Conservation (phyloP, 2,329 filamentous ascomycete species). For the Cladosporium sp. region DNA sequence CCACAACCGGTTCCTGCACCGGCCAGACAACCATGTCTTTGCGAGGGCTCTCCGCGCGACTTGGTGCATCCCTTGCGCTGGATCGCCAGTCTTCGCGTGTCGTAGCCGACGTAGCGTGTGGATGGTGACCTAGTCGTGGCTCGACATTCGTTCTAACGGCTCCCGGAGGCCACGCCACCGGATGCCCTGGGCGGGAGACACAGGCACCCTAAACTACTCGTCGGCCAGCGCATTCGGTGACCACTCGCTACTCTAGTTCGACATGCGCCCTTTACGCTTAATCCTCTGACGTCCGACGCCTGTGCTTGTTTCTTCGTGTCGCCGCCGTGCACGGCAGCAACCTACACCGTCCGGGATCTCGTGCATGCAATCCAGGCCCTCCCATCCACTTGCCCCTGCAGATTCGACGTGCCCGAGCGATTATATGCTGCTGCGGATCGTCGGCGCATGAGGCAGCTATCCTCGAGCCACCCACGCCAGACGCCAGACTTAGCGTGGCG, state of each 20-base stretch:
- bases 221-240: conserved; percentile 3
- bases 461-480: conserved; percentile 8
- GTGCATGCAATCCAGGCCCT: conserved; percentile 9
- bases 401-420: conserved; percentile 1
- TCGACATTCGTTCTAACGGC: conserved; percentile 16
- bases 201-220: conserved; percentile 1
- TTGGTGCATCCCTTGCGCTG: conserved; percentile 9
- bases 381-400: conserved; percentile 14
- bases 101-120: conserved; percentile 11
- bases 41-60: not conserved
- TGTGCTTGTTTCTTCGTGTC: conserved; percentile 7
- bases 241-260: conserved; percentile 4
- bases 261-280: not conserved
- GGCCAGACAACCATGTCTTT: conserved; percentile 12
- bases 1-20: conserved; percentile 20
- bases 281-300: conserved; percentile 7
- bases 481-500: conserved; percentile 9
- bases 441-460: conserved; percentile 17
- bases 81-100: conserved; percentile 18
- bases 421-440: conserved; percentile 17
- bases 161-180: conserved; percentile 15
- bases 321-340: conserved; percentile 9
- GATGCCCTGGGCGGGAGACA: conserved; percentile 3
- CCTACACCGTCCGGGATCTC: conserved; percentile 5
- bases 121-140: not conserved